Evolutionary conservation across 305 asterid species (phyloP), one percentile per base, ranked within the genome.

Genomic region (Fraxinus nigra): DNA sequence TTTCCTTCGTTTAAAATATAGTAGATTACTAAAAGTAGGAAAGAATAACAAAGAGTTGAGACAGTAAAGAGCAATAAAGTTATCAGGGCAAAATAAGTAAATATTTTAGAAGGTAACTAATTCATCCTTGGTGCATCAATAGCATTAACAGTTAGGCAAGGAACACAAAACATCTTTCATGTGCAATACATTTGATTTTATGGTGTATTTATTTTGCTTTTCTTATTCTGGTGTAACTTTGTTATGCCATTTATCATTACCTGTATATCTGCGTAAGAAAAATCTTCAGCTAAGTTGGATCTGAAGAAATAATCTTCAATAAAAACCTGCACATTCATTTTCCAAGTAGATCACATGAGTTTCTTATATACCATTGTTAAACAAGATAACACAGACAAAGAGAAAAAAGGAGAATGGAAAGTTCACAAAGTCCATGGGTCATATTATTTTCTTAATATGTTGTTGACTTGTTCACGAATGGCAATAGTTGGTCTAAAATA

Each of bases 241-340:
- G 33, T 56, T 43, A 51, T 26, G 38, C 76, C n/a, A 74, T 43
- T 38, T 69, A 78, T 34, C 46, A 38, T 83, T 89, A 94, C 98
- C 98, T 94, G 90, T 76, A 94, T 82, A 84, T 93, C 97, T 43
- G 97, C 97, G 85, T 33, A 86, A 77, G 97, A 90, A 89, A 90
- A 94, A 88, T 93, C 94, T 82, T 87, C 92, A 0, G 85, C 86
- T 88, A 94, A 87, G 85, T 81, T 89, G 78, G 98, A 87, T 86
- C 87, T 93, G 89, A 93, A 94, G 92, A 92, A 93, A 84, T 92
- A 94, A 88, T 94, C 98, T 5, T 93, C 93, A 84, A 94, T 89
- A 83, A 90, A 90, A 59, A 91, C 97, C 98, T 94, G 97, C 86
- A 89, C 48, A 84, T 81, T 59, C 63, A 81, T 79, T 69, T 75